phyloP scores from a whole-genome alignment of 1,284 basidiomycete species.

The Ustilago shanxiensis region DNA sequence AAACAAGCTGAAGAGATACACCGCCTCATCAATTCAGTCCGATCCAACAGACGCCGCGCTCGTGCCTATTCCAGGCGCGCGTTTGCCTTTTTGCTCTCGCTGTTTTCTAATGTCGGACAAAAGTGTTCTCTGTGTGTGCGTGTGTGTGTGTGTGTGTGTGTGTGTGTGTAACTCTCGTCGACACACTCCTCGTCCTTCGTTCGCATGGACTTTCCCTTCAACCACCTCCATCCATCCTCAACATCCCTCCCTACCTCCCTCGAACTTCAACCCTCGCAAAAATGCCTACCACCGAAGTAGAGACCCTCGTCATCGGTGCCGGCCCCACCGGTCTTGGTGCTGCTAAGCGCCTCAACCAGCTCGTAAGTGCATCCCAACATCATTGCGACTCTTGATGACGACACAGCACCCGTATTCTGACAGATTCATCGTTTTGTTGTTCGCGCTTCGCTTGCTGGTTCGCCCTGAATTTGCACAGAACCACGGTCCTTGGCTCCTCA shows the following conservation, averaged over 20 bases:
- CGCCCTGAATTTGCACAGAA: conserved; percentile 65
- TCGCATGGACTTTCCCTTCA: not conserved
- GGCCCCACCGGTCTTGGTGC: conserved; percentile 73
- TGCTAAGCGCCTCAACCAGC: conserved; percentile 73
- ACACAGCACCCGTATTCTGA: no score
- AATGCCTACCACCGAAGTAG: conserved; percentile 59
- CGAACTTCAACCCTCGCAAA: not conserved
- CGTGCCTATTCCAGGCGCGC: not conserved
- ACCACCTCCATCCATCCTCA: conserved; percentile 7
- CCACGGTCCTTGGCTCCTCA: conserved; percentile 71
- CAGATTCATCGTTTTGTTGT: not conserved
- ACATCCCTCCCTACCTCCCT: not conserved
- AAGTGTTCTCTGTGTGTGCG: not conserved
- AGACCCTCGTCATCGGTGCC: conserved; percentile 69
- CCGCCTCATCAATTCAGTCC: not conserved
- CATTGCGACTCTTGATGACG: not conserved
- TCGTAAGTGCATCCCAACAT: conserved; percentile 55
- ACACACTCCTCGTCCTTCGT: not conserved
- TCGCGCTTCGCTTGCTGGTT: not conserved
- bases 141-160: conserved; percentile 5
- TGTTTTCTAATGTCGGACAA: not conserved
- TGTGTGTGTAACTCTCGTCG: not conserved
- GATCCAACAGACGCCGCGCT: not conserved
- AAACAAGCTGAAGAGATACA: not conserved
- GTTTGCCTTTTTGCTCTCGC: not conserved